These are phyloP conservation scores for Leishmania lainsoni DNA, from an alignment of 208 protist genomes.

Conservation along the genomic window DNA sequence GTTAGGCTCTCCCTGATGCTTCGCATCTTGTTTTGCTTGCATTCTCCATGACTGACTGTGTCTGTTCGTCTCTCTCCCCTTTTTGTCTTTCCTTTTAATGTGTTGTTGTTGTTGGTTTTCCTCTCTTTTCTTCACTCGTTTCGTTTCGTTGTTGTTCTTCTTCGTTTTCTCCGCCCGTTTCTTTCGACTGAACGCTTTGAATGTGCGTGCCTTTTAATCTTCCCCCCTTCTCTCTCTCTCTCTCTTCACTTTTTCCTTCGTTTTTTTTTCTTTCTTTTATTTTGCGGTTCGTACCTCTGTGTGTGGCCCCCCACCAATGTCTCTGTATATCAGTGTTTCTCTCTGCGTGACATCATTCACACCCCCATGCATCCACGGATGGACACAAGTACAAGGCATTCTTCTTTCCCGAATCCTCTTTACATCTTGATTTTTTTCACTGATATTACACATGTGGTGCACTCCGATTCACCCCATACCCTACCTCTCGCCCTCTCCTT, in stretches of 20 bases:
- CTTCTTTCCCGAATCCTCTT: background rate
- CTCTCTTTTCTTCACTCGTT: background rate
- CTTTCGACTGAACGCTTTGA: background rate
- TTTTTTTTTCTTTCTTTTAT: too few relatives aligned
- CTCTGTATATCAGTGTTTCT: slow-evolving; percentile 1
- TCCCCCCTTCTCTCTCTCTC: background rate
- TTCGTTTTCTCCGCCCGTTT: background rate
- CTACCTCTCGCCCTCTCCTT: background rate
- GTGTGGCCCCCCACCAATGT: background rate
- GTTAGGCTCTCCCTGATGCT: background rate
- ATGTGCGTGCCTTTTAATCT: background rate
- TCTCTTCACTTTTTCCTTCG: background rate
- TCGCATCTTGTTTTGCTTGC: background rate
- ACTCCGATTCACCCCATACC: background rate
- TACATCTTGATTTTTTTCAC: slow-evolving; percentile 7
- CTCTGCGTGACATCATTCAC: background rate
- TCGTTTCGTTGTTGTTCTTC: background rate
- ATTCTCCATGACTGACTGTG: background rate
- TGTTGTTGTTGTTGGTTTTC: background rate
- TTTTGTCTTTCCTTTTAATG: background rate
- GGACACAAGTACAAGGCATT: too few relatives aligned
- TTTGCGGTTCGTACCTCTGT: background rate
- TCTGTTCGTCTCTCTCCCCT: background rate
- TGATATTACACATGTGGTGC: background rate
- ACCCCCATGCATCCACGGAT: background rate